Evolutionary conservation across 2,329 filamentous ascomycete genomes (phyloP).

Genomic region (Chrysoporthe austroafricana): DNA sequence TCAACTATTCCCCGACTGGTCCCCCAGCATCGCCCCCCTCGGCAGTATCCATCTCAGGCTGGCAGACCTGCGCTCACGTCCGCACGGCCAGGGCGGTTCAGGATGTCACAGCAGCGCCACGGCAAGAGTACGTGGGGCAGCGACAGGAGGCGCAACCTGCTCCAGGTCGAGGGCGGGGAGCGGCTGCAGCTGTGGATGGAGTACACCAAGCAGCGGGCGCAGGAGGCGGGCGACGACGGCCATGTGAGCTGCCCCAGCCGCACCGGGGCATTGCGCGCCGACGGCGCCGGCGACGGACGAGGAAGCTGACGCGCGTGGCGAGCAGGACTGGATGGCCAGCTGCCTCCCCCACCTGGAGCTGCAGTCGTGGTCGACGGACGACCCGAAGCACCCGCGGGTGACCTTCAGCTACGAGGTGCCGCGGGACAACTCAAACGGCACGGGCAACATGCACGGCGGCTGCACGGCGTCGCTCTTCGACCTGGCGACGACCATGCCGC

Average conservation of each 20-base stretch:
- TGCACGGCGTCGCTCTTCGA: constrained; percentile 71
- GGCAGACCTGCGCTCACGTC: too few relatives aligned
- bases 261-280: background rate
- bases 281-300: background rate
- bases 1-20: too few relatives aligned
- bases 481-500: constrained; percentile 61
- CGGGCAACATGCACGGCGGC: constrained; percentile 63
- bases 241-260: constrained; percentile 16
- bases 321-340: constrained; percentile 21
- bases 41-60: too few relatives aligned
- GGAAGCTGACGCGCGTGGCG: background rate
- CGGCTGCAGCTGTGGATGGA: constrained; percentile 27
- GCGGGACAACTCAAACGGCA: constrained; percentile 55
- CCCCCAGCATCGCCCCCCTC: too few relatives aligned
- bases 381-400: constrained; percentile 23
- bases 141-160: constrained; percentile 7
- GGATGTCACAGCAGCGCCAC: constrained; percentile 9
- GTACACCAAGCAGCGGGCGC: background rate
- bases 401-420: constrained; percentile 49
- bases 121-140: background rate
- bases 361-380: constrained; percentile 25
- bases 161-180: constrained; percentile 25
- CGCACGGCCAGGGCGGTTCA: background rate
- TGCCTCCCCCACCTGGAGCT: constrained; percentile 20
- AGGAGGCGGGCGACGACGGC: constrained; percentile 18